phyloP scores from a whole-genome alignment of 2,329 filamentous ascomycete species.

The Samsoniella hepiali region DNA sequence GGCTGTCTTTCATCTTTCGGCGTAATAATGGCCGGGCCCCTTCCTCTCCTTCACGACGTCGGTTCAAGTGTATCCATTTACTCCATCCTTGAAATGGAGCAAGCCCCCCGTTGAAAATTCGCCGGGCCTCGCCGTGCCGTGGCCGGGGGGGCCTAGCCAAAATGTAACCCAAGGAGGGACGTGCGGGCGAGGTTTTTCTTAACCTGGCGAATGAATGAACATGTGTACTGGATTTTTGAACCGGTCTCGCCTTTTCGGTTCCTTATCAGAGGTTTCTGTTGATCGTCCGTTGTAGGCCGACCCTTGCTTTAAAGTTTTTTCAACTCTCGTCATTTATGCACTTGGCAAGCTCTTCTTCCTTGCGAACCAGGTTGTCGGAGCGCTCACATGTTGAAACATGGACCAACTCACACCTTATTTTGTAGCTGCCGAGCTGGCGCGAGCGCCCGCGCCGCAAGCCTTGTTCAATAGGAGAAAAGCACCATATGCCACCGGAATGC shows the following conservation, averaged over 20 bases:
- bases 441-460: too few relatives aligned
- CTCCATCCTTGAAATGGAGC: too few relatives aligned
- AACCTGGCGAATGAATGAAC: background rate
- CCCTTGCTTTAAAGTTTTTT: background rate
- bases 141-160: background rate
- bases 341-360: too few relatives aligned
- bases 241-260: too few relatives aligned
- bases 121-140: background rate
- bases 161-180: constrained; percentile 4
- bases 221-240: background rate
- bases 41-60: background rate
- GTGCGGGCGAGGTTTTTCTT: background rate
- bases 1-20: background rate
- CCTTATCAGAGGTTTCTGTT: too few relatives aligned
- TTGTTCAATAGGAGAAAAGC: too few relatives aligned
- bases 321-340: background rate
- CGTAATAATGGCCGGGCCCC: background rate
- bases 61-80: background rate
- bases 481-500: too few relatives aligned
- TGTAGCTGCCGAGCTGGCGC: background rate
- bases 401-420: background rate
- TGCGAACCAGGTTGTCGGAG: background rate
- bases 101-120: too few relatives aligned
- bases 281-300: background rate
- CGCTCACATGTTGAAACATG: background rate